These are phyloP conservation scores for Lipomyces yamanashiensis DNA, from an alignment of 805 yeast species.

Conservation along the genomic window DNA sequence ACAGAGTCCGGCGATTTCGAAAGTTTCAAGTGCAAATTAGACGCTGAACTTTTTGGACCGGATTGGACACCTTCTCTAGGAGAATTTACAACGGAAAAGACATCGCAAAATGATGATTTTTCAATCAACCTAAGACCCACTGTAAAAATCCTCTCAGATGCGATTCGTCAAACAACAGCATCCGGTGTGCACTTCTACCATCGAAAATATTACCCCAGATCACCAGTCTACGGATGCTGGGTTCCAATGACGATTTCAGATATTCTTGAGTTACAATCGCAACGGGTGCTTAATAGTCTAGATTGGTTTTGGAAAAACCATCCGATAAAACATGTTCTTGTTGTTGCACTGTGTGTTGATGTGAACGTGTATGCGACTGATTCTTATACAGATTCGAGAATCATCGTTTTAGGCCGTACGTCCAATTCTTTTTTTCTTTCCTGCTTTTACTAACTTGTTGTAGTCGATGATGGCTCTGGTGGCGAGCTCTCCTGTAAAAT, in stretches of 20 bases:
- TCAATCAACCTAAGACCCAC: background rate
- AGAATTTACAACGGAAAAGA: background rate
- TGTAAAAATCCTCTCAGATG: background rate
- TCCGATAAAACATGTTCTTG: constrained; percentile 20
- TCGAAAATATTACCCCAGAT: constrained; percentile 2
- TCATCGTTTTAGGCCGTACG: background rate
- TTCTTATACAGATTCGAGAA: background rate
- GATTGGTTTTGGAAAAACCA: constrained; percentile 30
- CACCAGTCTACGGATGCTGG: constrained; percentile 1
- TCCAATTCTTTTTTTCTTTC: background rate
- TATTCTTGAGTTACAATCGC: constrained; percentile 1
- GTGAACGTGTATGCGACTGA: background rate
- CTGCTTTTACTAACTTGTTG: background rate
- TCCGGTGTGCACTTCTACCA: constrained; percentile 1
- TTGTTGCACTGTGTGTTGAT: constrained; percentile 20
- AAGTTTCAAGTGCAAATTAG: no score
- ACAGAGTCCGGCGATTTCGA: no score
- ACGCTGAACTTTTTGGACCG: no score
- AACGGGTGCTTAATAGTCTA: background rate
- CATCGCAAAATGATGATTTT: background rate
- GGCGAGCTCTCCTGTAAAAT: constrained; percentile 4
- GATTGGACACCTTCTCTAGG: background rate
- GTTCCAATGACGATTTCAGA: constrained; percentile 12
- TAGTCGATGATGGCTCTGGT: constrained; percentile 19
- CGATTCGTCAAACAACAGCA: background rate